Evolutionary conservation across 139 green algal species (phyloP).

Genomic region (Dunaliella primolecta): DNA sequence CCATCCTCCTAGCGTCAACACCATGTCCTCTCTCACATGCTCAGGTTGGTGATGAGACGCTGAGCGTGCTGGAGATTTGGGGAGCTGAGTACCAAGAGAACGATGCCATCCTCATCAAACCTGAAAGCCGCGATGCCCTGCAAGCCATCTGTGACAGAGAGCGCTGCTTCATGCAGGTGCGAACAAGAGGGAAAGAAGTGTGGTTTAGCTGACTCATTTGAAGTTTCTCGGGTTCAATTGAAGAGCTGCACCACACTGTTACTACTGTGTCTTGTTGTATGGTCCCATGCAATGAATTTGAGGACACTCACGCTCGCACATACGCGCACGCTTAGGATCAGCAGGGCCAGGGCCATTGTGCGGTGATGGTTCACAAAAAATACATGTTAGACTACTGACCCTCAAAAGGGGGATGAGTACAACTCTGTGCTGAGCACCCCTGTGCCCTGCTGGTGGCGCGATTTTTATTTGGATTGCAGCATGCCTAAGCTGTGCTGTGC

Average conservation of each 20-base stretch:
- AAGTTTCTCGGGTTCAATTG: no score
- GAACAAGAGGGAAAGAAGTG: no score
- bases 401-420: constrained; percentile 25
- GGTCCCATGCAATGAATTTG: background rate
- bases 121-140: constrained; percentile 69
- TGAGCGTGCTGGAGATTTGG: constrained; percentile 99
- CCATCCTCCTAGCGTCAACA: background rate
- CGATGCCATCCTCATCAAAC: constrained; percentile 87
- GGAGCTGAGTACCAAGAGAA: constrained; percentile 99
- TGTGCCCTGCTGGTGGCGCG: background rate
- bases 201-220: no score
- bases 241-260: background rate
- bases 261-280: background rate
- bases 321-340: background rate
- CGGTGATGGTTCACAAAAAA: constrained; percentile 33
- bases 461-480: background rate
- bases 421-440: constrained; percentile 30
- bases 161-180: constrained; percentile 86
- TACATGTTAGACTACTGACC: constrained; percentile 51
- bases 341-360: no score
- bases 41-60: constrained; percentile 89
- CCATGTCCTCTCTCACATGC: no score
- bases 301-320: background rate
- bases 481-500: no score
- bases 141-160: constrained; percentile 88